A percentile compares a stretch with the other conserved stretches of the same genome.
These are phyloP conservation scores for Sclerotinia minor DNA, from an alignment of 2,329 filamentous ascomycete genomes.

Conservation along the genomic window DNA sequence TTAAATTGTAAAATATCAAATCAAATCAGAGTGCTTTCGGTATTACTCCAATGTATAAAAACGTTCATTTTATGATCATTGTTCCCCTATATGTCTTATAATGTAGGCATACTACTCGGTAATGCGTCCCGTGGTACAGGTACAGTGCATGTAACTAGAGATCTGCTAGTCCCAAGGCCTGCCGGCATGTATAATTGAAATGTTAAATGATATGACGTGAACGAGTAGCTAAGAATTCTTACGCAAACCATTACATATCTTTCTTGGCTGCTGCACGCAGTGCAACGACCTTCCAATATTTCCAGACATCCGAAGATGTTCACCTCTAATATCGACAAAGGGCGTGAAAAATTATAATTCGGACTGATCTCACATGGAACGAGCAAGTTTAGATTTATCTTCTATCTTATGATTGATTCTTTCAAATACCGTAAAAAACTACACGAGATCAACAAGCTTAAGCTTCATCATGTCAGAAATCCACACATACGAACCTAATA, in stretches of 20 bases:
- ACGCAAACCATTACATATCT: neutral
- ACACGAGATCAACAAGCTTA: neutral
- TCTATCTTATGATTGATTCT: neutral
- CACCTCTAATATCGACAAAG: neutral
- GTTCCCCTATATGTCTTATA: too few relatives aligned
- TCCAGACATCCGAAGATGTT: neutral
- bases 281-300: neutral
- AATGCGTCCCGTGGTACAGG: neutral
- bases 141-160: constrained; percentile 9
- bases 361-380: neutral
- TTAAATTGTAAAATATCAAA: too few relatives aligned
- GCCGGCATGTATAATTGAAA: neutral
- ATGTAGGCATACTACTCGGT: too few relatives aligned
- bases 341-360: neutral
- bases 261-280: neutral
- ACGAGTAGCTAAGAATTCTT: neutral
- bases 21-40: too few relatives aligned
- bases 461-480: neutral
- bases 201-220: neutral
- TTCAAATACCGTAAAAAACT: neutral
- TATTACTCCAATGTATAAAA: too few relatives aligned
- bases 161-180: neutral
- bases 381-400: too few relatives aligned
- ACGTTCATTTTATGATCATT: too few relatives aligned
- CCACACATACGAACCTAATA: neutral